Evolutionary conservation across 768 basidiomycete species (phyloP), one percentile per base, ranked within the genome.

Genomic region (Amanita brunnescens): DNA sequence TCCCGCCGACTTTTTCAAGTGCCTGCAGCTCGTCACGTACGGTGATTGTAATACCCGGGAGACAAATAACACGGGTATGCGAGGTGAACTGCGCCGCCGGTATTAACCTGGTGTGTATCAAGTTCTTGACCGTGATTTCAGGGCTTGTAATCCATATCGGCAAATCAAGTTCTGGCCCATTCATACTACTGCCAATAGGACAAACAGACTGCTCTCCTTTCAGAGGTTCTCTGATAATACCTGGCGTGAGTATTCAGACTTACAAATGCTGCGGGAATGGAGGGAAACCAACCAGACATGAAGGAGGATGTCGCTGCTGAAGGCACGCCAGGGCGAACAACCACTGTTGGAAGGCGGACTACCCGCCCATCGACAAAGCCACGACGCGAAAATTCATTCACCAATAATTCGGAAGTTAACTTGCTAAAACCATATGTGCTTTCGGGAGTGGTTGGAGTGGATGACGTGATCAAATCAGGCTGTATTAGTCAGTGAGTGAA

Each of bases 311-410:
- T 74, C 0, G 81, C 80, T 3, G 71, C 71, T 2, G 77, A 67
- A 5, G 81, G 79, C 3, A 67, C 67, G 48, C 80, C 79, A 5
- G 79, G 70, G 34, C 80, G 71, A 41, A 81, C 76, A 47, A 75
- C 73, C 54, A 83, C 75, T 2, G 81, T 81, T 5, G 81, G 81
- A 2, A 81, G 69, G 40, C 80, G 78, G 24, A 83, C 63, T 56
- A 81, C 76, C 30, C 79, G 74, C 16, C 79, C 81, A 56, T 81
- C 78, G 38, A 81, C 61, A 54, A 77, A 78, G 8, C 78, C 78
- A 20, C 79, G 66, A 33, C 81, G 72, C 8, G 77, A 68, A 60
- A 77, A 83, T 58, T 83, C 80, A 65, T 79, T 81, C 48, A 81
- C 69, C 47, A 80, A 63, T 30, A 79, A 63, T 63, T 83, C 81